Percentiles rank a stretch among this genome's conserved stretches.
Evolutionary conservation across 768 basidiomycete genomes (phyloP).

Genomic region (Lentinula lateritia): DNA sequence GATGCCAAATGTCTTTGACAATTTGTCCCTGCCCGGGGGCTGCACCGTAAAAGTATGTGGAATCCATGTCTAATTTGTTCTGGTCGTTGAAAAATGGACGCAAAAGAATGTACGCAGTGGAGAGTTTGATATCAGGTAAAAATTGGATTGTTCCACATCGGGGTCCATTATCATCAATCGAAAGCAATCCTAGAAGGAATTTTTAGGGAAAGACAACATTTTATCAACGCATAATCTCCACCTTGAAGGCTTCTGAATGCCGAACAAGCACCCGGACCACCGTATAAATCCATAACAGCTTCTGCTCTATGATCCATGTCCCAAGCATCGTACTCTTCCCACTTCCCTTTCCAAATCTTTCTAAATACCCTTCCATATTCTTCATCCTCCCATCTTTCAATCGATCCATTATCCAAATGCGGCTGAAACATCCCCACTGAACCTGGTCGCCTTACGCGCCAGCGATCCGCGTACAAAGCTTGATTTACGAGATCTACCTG

Average conservation of each 20-base stretch:
- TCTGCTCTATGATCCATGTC: slow-evolving; percentile 1
- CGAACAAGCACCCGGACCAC: neutral
- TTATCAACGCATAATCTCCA: neutral
- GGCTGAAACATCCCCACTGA: neutral
- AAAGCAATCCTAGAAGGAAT: neutral
- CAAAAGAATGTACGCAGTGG: neutral
- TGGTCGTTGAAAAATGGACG: neutral
- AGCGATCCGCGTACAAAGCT: neutral
- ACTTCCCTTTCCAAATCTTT: neutral
- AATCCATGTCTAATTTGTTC: neutral
- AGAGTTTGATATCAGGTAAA: slow-evolving; percentile 1
- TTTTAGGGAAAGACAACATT: neutral
- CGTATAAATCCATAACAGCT: neutral
- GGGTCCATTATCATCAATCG: neutral
- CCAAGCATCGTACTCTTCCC: slow-evolving; percentile 1
- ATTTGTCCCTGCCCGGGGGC: neutral
- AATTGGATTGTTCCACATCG: neutral
- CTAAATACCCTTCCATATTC: neutral
- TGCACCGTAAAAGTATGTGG: neutral
- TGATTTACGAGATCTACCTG: neutral
- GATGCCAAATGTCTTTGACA: neutral
- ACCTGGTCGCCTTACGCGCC: neutral
- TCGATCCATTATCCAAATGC: neutral
- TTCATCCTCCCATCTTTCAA: neutral
- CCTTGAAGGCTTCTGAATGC: neutral